Percentiles rank a stretch among this genome's conserved stretches.
Conservation (phyloP, 202 grass and related monocot species). For the Panicum hallii region DNA sequence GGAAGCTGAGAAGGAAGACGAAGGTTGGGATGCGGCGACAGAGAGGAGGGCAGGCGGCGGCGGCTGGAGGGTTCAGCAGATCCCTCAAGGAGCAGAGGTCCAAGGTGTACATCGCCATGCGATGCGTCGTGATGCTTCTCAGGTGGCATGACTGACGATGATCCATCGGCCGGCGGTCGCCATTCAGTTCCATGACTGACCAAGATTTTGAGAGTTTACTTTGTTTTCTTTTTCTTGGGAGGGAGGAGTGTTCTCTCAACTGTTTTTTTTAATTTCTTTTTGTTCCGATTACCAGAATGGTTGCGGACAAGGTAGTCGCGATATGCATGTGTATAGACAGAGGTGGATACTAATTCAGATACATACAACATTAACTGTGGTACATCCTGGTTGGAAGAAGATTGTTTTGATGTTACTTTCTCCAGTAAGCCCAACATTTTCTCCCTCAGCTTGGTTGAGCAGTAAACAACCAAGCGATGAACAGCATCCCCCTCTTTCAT, state of each 20-base stretch:
- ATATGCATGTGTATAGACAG: background rate
- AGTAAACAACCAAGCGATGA: background rate
- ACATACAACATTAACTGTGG: background rate
- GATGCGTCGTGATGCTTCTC: slow-evolving; percentile 35
- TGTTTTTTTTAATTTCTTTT: background rate
- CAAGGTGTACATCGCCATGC: slow-evolving; percentile 26
- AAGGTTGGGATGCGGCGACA: background rate
- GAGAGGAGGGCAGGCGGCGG: background rate
- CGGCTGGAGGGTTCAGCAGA: slow-evolving; percentile 18
- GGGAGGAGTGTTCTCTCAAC: background rate
- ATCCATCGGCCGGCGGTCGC: background rate
- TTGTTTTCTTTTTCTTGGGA: background rate
- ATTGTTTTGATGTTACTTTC: background rate
- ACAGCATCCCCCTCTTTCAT: background rate
- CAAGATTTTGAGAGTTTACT: background rate
- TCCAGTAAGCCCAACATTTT: background rate
- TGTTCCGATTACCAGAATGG: slow-evolving; percentile 8
- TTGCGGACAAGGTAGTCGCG: background rate
- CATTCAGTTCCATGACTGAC: background rate
- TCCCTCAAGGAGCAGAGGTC: slow-evolving; percentile 28
- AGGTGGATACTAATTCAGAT: background rate
- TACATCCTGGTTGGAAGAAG: background rate
- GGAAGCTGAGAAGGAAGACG: slow-evolving; percentile 5
- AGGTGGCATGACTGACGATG: slow-evolving; percentile 21
- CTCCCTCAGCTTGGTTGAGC: background rate